Evolutionary conservation across 169 alveolate species (phyloP), one percentile per base, ranked within the genome.

Genomic region (Condylostoma magnum): DNA sequence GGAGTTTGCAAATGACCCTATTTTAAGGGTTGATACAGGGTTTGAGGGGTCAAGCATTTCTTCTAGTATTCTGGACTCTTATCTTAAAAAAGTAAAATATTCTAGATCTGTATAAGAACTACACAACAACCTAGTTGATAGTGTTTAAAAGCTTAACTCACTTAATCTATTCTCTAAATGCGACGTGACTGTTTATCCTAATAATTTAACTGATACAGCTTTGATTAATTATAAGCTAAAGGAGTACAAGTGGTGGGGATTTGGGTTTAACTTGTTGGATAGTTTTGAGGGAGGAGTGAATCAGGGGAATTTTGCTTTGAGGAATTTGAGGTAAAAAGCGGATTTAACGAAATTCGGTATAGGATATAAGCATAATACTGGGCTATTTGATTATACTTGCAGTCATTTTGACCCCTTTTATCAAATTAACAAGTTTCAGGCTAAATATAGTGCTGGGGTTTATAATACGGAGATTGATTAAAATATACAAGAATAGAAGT

Each of bases 131-230:
- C 4, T 63, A 22, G 25, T 12, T 20, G 34, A 41, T 5, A 3
- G 50, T 22, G 22, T 63, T 41, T 28, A 41, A 2, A 41, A 37
- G 27, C 73, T 63, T 22, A 34, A 63, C 25, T 18, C 58, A 6
- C 41, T 63, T 6, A 31, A 63, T 4, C 4, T 25, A 4, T 63
- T 38, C n/a, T n/a, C 12, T 4, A 2, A 36, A 41, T 63, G 73
- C 46, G 73, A 63, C 5, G 57, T 43, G 15, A 63, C n/a, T 20
- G 58, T 63, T 0, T 43, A 43, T 10, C 73, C 73, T 41, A 57
- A 57, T 5, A 44, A 63, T 18, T 4, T 37, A 8, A 22, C 15
- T 6, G 41, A 63, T 28, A 4, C 73, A 6, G 73, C 73, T 33
- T 27, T 63, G 8, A 31, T 43, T 10, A 18, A 22, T 6, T 63